Percentiles rank a stretch among this genome's conserved stretches.
Conservation (phyloP, 345 rosid species). For the Acer yangbiense region DNA sequence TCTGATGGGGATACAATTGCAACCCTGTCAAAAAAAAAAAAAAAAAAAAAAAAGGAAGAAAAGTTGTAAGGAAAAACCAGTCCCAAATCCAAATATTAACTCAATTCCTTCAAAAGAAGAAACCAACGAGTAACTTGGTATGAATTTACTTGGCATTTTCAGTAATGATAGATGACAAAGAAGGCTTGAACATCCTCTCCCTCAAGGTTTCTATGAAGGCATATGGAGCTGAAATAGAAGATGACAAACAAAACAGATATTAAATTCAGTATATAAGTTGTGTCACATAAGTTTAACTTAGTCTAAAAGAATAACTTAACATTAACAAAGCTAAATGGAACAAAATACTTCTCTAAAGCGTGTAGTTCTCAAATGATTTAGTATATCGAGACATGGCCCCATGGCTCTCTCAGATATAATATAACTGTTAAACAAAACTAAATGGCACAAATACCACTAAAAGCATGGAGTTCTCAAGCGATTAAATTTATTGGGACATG, state of each 20-base stretch:
- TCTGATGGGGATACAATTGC: slow-evolving; percentile 79
- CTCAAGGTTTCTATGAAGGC: slow-evolving; percentile 92
- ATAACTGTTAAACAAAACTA: too few relatives aligned
- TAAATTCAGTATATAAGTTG: background rate
- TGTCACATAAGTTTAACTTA: background rate
- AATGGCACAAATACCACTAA: background rate
- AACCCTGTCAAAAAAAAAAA: slow-evolving; percentile 46
- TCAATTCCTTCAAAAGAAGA: slow-evolving; percentile 2
- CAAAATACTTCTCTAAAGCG: background rate
- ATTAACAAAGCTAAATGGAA: background rate
- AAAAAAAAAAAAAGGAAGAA: slow-evolving; percentile 19
- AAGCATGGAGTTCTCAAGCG: background rate
- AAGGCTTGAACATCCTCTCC: slow-evolving; percentile 95
- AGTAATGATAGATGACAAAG: slow-evolving; percentile 78
- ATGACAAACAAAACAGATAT: slow-evolving; percentile 5
- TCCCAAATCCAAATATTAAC: background rate
- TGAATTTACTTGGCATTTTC: slow-evolving; percentile 64
- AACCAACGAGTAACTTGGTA: background rate
- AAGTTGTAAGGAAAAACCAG: slow-evolving; percentile 21
- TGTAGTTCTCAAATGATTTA: background rate
- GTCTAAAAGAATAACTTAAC: background rate
- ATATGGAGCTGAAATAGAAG: slow-evolving; percentile 58
- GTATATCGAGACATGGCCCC: background rate
- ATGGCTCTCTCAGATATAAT: too few relatives aligned
- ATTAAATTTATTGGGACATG: background rate